These are phyloP conservation scores for Fragaria nilgerrensis DNA, from an alignment of 306 rosid species.

Conservation along the genomic window DNA sequence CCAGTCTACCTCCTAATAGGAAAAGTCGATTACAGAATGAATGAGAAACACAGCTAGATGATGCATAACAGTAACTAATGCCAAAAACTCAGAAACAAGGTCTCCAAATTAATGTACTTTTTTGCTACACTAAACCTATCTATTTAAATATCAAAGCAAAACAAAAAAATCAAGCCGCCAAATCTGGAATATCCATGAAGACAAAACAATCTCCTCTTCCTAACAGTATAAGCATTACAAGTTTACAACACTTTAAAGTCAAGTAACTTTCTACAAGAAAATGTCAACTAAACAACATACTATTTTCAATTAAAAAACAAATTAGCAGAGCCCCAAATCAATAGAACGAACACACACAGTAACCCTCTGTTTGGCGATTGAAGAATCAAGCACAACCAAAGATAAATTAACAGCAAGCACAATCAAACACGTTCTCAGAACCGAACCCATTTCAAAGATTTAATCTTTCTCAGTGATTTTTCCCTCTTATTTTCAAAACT, in stretches of 20 bases:
- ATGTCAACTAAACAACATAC: neutral
- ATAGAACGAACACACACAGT: neutral
- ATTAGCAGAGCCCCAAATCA: neutral
- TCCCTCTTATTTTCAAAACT: slow-evolving; percentile 2
- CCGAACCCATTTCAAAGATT: neutral
- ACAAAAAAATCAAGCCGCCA: neutral
- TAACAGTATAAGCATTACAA: neutral
- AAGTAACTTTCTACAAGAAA: neutral
- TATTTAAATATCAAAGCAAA: neutral
- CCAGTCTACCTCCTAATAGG: neutral
- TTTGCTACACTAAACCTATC: neutral
- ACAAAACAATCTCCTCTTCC: slow-evolving; percentile 3
- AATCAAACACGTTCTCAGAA: neutral
- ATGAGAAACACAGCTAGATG: neutral
- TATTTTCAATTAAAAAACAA: neutral
- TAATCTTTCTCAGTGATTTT: neutral
- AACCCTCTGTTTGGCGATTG: neutral
- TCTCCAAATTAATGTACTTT: neutral
- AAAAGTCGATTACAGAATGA: neutral
- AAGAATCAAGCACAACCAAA: neutral
- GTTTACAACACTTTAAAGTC: neutral
- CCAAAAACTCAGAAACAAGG: neutral
- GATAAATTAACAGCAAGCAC: neutral
- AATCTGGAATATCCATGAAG: neutral
- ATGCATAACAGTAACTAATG: neutral